phyloP scores from a whole-genome alignment of 768 basidiomycete genomes.

The Pleurotus citrinopileatus region DNA sequence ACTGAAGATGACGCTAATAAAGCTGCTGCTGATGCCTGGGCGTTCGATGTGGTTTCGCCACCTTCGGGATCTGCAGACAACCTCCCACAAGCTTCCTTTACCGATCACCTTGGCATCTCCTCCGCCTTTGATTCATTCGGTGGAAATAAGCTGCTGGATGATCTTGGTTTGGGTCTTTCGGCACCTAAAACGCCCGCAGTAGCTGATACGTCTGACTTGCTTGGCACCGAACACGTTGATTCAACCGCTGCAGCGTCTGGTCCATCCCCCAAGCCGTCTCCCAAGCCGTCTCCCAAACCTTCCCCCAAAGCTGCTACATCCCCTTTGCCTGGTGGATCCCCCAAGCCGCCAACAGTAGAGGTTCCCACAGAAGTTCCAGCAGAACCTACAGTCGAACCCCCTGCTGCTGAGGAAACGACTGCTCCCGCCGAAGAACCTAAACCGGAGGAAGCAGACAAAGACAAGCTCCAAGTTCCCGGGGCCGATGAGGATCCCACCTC shows the following conservation, averaged over 20 bases:
- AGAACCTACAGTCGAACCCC: no score
- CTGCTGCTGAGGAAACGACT: not conserved
- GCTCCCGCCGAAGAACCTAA: not conserved
- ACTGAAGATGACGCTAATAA: no score
- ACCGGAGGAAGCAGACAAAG: not conserved
- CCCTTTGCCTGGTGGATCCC: not conserved
- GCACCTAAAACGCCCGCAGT: not conserved
- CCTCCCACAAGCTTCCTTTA: not conserved
- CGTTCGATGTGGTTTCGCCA: slow-evolving; percentile 3
- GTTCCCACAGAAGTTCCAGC: no score
- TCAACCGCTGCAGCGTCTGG: slow-evolving; percentile 2
- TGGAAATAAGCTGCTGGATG: not conserved
- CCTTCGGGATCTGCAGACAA: slow-evolving; percentile 7
- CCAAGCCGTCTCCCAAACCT: slow-evolving; percentile 16
- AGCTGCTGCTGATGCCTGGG: not conserved
- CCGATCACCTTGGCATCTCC: slow-evolving; percentile 1
- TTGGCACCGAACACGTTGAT: not conserved
- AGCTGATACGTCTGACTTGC: not conserved
- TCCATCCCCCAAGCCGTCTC: slow-evolving; percentile 14
- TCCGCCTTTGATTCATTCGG: not conserved
- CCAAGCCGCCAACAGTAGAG: not conserved
- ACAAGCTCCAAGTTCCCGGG: slow-evolving; percentile 5
- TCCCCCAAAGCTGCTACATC: not conserved
- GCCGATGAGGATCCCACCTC: not conserved
- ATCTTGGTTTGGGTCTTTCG: not conserved